Percentiles rank a stretch among this genome's conserved stretches.
These are phyloP conservation scores for Cutaneotrichosporon spelunceum DNA, from an alignment of 1,284 basidiomycete genomes.

Conservation along the genomic window DNA sequence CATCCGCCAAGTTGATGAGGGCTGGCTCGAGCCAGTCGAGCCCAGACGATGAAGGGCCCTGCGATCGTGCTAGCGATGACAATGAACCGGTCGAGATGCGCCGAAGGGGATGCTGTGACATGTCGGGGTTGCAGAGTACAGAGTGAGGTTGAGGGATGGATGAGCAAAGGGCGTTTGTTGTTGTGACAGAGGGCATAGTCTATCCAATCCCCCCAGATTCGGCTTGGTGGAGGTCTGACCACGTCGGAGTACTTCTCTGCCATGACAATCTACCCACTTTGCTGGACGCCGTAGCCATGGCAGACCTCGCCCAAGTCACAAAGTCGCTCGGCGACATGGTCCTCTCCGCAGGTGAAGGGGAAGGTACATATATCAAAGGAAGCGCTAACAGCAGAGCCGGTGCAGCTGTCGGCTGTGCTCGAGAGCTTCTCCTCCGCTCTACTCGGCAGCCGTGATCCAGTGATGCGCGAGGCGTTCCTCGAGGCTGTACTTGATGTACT, in stretches of 20 bases:
- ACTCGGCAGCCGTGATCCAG: constrained; percentile 14
- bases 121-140: no score
- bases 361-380: no score
- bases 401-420: constrained; percentile 19
- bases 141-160: background rate
- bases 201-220: no score
- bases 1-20: constrained; percentile 80
- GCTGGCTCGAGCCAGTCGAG: constrained; percentile 82
- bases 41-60: constrained; percentile 68
- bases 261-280: no score
- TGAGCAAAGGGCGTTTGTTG: background rate
- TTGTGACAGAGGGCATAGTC: no score
- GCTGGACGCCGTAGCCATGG: background rate
- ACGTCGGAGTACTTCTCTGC: background rate
- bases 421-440: constrained; percentile 18
- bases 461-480: constrained; percentile 24
- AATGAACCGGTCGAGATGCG: constrained; percentile 89
- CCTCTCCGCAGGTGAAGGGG: constrained; percentile 15
- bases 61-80: constrained; percentile 72
- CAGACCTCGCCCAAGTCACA: constrained; percentile 19
- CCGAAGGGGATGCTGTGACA: constrained; percentile 61
- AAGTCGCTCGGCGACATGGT: constrained; percentile 21
- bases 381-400: constrained; percentile 1
- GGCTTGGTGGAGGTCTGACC: background rate
- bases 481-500: constrained; percentile 21